Conservation (phyloP, 768 basidiomycete genomes). For the Russula compacta region DNA sequence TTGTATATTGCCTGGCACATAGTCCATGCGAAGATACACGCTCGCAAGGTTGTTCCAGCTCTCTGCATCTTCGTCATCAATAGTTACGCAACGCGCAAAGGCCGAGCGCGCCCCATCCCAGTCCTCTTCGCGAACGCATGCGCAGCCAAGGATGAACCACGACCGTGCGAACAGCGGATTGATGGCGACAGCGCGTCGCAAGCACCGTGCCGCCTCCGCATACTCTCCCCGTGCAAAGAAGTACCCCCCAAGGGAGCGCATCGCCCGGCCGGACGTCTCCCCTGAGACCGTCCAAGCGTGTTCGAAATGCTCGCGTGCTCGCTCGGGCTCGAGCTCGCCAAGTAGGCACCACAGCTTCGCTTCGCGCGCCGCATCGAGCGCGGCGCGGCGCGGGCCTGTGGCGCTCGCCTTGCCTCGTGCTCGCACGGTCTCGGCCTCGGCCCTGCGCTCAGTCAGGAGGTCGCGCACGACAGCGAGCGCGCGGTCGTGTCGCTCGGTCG, state of each 20-base stretch:
- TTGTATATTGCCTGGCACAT: constrained; percentile 26
- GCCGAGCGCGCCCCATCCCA: constrained; percentile 81
- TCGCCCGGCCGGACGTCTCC: constrained; percentile 77
- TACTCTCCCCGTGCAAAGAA: constrained; percentile 66
- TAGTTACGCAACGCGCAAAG: constrained; percentile 76
- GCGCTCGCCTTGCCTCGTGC: constrained; percentile 42
- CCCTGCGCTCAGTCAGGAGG: constrained; percentile 71
- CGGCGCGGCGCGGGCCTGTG: constrained; percentile 33
- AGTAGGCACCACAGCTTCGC: constrained; percentile 94
- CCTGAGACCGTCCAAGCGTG: constrained; percentile 78
- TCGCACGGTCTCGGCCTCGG: constrained; percentile 71
- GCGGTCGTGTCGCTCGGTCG: constrained; percentile 69
- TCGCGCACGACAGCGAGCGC: constrained; percentile 78
- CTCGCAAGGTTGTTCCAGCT: constrained; percentile 98
- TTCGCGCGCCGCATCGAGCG: constrained; percentile 58
- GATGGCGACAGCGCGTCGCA: constrained; percentile 72
- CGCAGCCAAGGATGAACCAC: constrained; percentile 97
- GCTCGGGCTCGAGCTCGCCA: constrained; percentile 78
- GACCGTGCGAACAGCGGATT: constrained; percentile 81
- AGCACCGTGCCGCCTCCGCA: constrained; percentile 49
- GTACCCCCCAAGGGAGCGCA: constrained; percentile 83
- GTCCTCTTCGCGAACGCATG: constrained; percentile 68
- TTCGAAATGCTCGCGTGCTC: constrained; percentile 65
- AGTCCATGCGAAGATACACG: constrained; percentile 78
- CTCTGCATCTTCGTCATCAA: constrained; percentile 95